Percentiles rank a stretch among this genome's conserved stretches.
These are phyloP conservation scores for Stephania japonica DNA, from an alignment of 164 flowering plant species.

Conservation along the genomic window DNA sequence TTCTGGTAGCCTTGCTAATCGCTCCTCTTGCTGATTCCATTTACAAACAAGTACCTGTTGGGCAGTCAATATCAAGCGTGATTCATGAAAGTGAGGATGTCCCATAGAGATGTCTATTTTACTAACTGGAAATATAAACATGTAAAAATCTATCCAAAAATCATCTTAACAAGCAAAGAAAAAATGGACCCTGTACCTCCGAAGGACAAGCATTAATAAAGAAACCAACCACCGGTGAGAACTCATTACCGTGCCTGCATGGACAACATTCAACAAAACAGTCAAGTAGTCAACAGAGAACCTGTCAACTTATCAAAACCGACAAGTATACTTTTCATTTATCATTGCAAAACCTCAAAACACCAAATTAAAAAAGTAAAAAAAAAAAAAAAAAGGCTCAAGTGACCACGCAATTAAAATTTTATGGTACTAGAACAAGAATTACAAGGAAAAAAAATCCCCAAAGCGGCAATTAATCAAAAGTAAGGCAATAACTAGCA, in stretches of 20 bases:
- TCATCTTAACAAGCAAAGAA: neutral
- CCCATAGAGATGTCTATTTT: neutral
- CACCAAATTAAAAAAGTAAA: neutral
- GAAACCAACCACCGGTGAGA: constrained; percentile 73
- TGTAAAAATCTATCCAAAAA: neutral
- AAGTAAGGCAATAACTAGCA: neutral
- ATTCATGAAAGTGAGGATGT: no score
- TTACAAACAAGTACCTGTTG: constrained; percentile 73
- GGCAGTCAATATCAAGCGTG: neutral
- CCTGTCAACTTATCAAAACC: neutral
- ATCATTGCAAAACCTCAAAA: neutral
- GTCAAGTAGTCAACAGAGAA: neutral
- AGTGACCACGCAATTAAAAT: neutral
- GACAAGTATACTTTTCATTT: neutral
- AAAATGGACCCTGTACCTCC: constrained; percentile 37
- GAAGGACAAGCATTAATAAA: constrained; percentile 50
- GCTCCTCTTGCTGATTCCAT: constrained; percentile 78
- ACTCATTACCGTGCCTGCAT: constrained; percentile 72
- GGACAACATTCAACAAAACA: neutral
- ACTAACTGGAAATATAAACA: neutral
- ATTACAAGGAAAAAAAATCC: neutral
- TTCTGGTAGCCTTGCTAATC: constrained; percentile 54
- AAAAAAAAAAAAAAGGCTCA: neutral
- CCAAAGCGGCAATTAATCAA: neutral
- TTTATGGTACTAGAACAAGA: neutral